A percentile compares a stretch with the other conserved stretches of the same genome.
These are phyloP conservation scores for Carpinus fangiana DNA, from an alignment of 306 rosid species.

Conservation along the genomic window DNA sequence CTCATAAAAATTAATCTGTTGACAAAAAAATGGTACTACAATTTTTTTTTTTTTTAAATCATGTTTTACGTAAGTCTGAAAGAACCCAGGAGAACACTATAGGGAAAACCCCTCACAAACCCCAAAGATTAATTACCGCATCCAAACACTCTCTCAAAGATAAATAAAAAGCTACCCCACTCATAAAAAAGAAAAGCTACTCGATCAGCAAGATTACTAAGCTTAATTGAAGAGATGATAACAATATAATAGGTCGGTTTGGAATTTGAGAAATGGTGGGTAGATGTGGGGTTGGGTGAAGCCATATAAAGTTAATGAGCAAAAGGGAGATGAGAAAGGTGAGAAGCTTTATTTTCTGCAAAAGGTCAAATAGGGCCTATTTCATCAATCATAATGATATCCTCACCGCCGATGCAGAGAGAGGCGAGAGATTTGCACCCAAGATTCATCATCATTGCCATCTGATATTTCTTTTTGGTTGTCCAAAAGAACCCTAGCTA, in stretches of 20 bases:
- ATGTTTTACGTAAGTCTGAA: too few relatives aligned
- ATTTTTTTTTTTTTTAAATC: too few relatives aligned
- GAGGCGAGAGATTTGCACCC: constrained; percentile 76
- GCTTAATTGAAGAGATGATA: constrained; percentile 51
- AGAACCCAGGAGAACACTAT: too few relatives aligned
- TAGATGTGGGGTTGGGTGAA: constrained; percentile 59
- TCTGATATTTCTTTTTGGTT: constrained; percentile 45
- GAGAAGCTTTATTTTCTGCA: constrained; percentile 58
- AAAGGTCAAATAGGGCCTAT: constrained; percentile 70
- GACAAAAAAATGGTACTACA: too few relatives aligned
- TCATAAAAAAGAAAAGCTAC: constrained; percentile 36
- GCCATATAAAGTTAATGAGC: constrained; percentile 45
- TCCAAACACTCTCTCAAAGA: neutral
- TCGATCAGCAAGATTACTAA: constrained; percentile 33
- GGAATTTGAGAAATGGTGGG: constrained; percentile 70
- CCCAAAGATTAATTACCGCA: too few relatives aligned
- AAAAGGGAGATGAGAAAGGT: constrained; percentile 66
- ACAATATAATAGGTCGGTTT: constrained; percentile 60
- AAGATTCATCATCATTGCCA: constrained; percentile 85
- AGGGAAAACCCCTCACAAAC: too few relatives aligned
- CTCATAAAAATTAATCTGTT: too few relatives aligned
- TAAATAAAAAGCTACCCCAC: too few relatives aligned
- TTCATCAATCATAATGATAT: constrained; percentile 68
- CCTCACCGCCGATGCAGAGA: constrained; percentile 59
- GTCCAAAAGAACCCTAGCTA: constrained; percentile 45